Base-by-base conservation (phyloP, 73 alveolate genomes). In the Tetrahymena elliotti region DNA sequence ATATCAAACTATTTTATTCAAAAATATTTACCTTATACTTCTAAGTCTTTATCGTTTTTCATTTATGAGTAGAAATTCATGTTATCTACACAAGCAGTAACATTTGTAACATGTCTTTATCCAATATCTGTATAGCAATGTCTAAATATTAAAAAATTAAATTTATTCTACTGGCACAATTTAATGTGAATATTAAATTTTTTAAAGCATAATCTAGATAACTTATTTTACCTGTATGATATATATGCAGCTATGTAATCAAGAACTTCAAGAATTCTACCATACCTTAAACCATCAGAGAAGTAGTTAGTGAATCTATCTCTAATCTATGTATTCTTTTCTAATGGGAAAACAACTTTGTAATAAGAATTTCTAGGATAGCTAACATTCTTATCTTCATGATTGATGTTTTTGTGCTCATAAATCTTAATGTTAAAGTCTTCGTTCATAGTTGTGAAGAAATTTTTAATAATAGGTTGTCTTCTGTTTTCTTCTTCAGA, bases 231-330 rank as follows among this genome's bases (percentile, higher is more conserved):
- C 54, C 93, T 94, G 20, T 94, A 94, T 15, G 94, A 37, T 33
- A 94, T 93, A 3, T 68, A 83, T 15, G 94, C 53, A 3, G 94
- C 96, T 16, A 94, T 39, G 31, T 83, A 83, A 94, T 94, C 96
- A 88, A 94, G 53, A 35, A 94, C 68, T 94, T 94, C 96, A 34
- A 94, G 36, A 34, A 94, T 40, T 38, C 96, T 38, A 83, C 96
- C 96, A 38, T 41, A 83, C 83, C 96, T 94, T 33, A 94, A 93
- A 22, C 93, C 83, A 83, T 94, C 93, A 35, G 88, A 68, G 36
- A 68, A 68, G 88, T 68, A 68, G 22, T 68, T 68, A 31, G 88
- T 68, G 6, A 68, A 68, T n/a, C 88, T 68, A 18, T 68, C 88
- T 68, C 88, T 68, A 16, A 68, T 68, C 34, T 22, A 11, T 4